Conservation (phyloP, 768 basidiomycete genomes). For the Tricholoma terreum region DNA sequence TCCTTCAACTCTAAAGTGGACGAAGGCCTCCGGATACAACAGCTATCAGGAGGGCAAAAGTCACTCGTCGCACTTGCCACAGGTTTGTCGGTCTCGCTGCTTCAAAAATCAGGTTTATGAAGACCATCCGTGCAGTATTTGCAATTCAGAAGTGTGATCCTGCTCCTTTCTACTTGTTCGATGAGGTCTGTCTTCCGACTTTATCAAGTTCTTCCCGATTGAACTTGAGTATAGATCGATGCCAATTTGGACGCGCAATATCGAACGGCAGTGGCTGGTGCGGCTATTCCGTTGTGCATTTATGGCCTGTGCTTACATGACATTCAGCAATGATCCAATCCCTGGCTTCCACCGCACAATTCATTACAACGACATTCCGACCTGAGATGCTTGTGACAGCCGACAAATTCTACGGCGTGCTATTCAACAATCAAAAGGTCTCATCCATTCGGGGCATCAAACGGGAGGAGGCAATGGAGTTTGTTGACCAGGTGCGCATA, state of each 20-base stretch:
- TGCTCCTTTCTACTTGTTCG: conserved; percentile 98
- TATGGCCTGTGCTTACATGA: conserved; percentile 1
- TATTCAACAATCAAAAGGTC: conserved; percentile 95
- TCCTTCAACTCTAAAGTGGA: conserved; percentile 99
- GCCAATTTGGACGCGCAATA: conserved; percentile 98
- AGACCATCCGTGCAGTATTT: conserved; percentile 59
- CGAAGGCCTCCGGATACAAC: conserved; percentile 94
- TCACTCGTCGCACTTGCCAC: conserved; percentile 94
- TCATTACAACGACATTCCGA: conserved; percentile 97
- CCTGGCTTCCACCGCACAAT: conserved; percentile 83
- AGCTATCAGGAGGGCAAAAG: conserved; percentile 96
- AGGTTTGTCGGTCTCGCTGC: conserved; percentile 40
- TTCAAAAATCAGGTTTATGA: conserved; percentile 2
- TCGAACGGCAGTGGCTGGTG: conserved; percentile 92
- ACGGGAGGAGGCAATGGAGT: conserved; percentile 88
- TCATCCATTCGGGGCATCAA: conserved; percentile 85
- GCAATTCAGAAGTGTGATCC: conserved; percentile 99
- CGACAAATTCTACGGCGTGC: conserved; percentile 95
- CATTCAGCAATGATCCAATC: conserved; percentile 87
- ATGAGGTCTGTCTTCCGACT: conserved; percentile 56
- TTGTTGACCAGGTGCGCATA: conserved; percentile 77
- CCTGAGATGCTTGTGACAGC: conserved; percentile 96
- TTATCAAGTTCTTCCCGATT: background rate
- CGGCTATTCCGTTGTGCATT: conserved; percentile 24
- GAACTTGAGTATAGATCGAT: conserved; percentile 62